phyloP scores from a whole-genome alignment of 441 rosid genomes.

The Arabidopsis hybrid region DNA sequence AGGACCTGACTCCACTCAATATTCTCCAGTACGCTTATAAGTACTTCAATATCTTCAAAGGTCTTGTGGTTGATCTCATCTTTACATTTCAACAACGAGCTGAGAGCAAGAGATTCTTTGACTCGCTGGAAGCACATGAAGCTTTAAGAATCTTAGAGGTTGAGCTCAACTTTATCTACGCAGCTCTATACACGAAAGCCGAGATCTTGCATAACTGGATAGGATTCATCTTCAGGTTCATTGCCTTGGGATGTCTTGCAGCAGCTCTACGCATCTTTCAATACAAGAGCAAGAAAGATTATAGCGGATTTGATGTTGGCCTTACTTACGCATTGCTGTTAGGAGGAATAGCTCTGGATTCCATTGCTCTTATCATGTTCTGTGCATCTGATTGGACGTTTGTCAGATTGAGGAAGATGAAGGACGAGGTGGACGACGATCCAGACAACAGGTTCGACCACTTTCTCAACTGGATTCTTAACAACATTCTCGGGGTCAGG shows the following conservation, averaged over 20 bases:
- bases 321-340: conserved; percentile 57
- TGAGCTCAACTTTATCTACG: conserved; percentile 67
- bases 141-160: conserved; percentile 60
- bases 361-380: conserved; percentile 48
- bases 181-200: conserved; percentile 57
- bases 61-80: conserved; percentile 55
- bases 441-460: neutral
- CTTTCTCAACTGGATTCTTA: neutral
- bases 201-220: conserved; percentile 42
- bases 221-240: conserved; percentile 47
- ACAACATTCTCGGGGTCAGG: conserved; percentile 24
- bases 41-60: conserved; percentile 52
- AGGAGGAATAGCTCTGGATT: conserved; percentile 55
- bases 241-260: conserved; percentile 40
- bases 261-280: conserved; percentile 46
- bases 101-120: conserved; percentile 52
- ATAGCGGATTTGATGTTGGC: conserved; percentile 41
- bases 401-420: conserved; percentile 34
- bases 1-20: neutral
- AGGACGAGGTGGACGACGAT: conserved; percentile 17
- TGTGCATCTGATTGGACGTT: conserved; percentile 60
- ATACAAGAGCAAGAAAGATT: conserved; percentile 28
- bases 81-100: conserved; percentile 47
- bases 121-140: conserved; percentile 20
- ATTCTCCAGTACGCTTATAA: conserved; percentile 47